A percentile compares a stretch with the other conserved stretches of the same genome.
phyloP scores from a whole-genome alignment of 164 flowering plant genomes.

The Protea cynaroides region DNA sequence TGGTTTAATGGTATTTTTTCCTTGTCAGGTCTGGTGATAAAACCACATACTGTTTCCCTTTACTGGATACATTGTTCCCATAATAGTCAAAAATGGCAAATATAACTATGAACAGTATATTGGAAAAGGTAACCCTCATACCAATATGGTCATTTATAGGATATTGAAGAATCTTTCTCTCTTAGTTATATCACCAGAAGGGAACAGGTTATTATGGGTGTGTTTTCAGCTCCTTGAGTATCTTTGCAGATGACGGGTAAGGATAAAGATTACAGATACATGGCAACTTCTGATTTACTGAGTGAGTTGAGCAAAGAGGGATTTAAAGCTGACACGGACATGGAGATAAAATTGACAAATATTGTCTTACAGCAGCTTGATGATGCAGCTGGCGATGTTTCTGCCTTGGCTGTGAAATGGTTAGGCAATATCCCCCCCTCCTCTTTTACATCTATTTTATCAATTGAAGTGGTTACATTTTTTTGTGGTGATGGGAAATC shows the following conservation, averaged over 20 bases:
- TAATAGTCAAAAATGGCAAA: constrained; percentile 9
- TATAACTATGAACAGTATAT: constrained; percentile 5
- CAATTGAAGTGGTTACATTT: background rate
- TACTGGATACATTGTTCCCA: background rate
- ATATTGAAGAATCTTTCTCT: background rate
- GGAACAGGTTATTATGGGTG: background rate
- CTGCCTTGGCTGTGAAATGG: constrained; percentile 99
- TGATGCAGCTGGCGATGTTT: constrained; percentile 97
- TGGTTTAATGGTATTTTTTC: background rate
- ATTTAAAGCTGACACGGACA: constrained; percentile 75
- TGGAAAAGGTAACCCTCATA: constrained; percentile 10
- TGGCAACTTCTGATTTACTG: constrained; percentile 97
- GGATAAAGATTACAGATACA: constrained; percentile 96
- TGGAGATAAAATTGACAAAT: constrained; percentile 68
- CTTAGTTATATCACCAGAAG: no score
- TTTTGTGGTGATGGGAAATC: no score
- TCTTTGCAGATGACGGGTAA: constrained; percentile 91
- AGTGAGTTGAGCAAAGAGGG: constrained; percentile 79
- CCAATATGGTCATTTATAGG: background rate
- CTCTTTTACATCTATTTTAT: background rate
- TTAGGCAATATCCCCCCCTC: constrained; percentile 11
- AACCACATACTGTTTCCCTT: background rate
- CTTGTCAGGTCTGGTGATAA: constrained; percentile 1
- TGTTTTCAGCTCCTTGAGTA: constrained; percentile 7
- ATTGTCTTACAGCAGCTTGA: constrained; percentile 88